Conservation (phyloP, 495 filamentous ascomycete species). For the Mytilinidion resinicola region DNA sequence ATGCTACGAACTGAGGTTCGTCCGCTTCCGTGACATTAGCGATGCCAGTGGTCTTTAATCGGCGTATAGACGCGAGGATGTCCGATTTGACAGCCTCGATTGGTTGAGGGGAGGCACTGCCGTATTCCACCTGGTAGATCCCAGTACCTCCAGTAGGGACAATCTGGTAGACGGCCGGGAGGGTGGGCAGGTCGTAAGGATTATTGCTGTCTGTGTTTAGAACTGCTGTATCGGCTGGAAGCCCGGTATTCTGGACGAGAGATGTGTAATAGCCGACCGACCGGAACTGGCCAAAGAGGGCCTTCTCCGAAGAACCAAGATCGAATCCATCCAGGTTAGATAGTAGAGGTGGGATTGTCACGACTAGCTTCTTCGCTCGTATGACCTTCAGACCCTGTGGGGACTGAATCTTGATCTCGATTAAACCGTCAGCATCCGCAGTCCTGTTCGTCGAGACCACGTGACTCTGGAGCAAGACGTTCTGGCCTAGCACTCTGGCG, state of each 20-base stretch:
- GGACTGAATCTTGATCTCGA: slow-evolving; percentile 36
- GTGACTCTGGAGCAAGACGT: slow-evolving; percentile 12
- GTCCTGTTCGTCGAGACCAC: background rate
- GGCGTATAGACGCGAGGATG: slow-evolving; percentile 19
- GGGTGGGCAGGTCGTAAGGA: slow-evolving; percentile 25
- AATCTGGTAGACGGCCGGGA: slow-evolving; percentile 23
- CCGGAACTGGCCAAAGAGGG: slow-evolving; percentile 39
- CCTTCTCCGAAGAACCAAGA: slow-evolving; percentile 34
- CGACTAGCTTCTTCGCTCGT: slow-evolving; percentile 42
- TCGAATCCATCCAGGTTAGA: slow-evolving; percentile 36
- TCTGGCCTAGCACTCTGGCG: slow-evolving; percentile 37
- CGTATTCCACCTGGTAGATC: slow-evolving; percentile 14
- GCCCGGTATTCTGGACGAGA: slow-evolving; percentile 39
- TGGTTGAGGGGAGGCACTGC: slow-evolving; percentile 14
- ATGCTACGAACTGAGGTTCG: slow-evolving; percentile 25
- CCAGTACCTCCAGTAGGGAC: slow-evolving; percentile 6
- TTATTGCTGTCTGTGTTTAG: slow-evolving; percentile 32
- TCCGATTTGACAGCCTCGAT: slow-evolving; percentile 16
- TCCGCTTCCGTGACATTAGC: background rate
- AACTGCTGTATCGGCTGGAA: slow-evolving; percentile 30
- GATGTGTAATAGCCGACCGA: slow-evolving; percentile 42
- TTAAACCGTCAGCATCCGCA: background rate
- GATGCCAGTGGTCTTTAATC: slow-evolving; percentile 3
- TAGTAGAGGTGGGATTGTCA: slow-evolving; percentile 40
- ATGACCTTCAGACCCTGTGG: slow-evolving; percentile 36